Base-by-base conservation (phyloP, 202 grass and related monocot species). In the Musa balbisiana region DNA sequence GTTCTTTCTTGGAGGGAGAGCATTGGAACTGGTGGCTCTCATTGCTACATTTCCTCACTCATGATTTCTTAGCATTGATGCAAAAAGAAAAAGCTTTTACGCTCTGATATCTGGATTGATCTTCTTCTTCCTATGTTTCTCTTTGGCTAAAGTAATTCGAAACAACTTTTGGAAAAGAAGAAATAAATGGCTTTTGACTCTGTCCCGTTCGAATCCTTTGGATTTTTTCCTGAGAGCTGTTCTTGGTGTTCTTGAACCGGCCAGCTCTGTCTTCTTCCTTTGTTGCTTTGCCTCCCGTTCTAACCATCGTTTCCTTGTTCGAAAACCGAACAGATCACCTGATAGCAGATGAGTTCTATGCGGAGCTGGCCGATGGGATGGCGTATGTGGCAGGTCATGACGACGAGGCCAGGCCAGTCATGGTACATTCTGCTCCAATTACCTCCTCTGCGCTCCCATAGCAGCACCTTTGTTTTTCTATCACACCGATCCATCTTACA, bases 351-450 rank as follows among this genome's bases (percentile, higher is more conserved):
- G 95, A 99, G 82, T 99, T 99, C 84, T 88, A 87, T 52, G 82
- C 80, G 26, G 95, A 99, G 84, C 71, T 99, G 19, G 80, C 87
- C 1, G 91, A 95, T 16, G 95, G 95, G 60, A 75, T 90, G 59
- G 89, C 95, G 22, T 95, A 92, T 82, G 91, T 99, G 65, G 89
- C 89, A 49, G 95, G 95, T 16, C 91, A 95, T 69, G 95, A 99
- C 80, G 89, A 94, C 79, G 95, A 99, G 52, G 84, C 84, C 51
- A 90, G 95, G 71, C 91, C 95, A 16, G 91, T 99, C 49, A 82
- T 99, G 87, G 95, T 99, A 87, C 63, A 71, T 50, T 64, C 10
- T 20, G 0, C 50, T 51, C n/a, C 33, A 8, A 43, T 17, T 14
- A 8, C 52, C 22, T 15, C 22, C 22, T 15, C 13, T 43, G n/a